Conservation (phyloP, 1,284 basidiomycete species). For the Ustilago sp. region DNA sequence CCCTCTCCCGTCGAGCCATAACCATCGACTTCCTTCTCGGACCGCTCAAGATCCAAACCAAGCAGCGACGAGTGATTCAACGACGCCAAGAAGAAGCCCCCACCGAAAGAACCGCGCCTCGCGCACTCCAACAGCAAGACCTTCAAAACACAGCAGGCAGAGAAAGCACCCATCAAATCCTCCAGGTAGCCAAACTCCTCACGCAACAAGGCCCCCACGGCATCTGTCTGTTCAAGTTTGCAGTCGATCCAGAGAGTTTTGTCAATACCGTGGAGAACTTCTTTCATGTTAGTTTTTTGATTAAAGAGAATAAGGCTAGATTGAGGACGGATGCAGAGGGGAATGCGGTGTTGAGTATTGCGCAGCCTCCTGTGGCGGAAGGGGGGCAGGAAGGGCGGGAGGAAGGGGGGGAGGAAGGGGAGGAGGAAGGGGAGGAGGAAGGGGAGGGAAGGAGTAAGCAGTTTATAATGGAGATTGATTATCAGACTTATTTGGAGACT, state of each 20-base stretch:
- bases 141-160: slow-evolving; percentile 51
- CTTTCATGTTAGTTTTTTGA: slow-evolving; percentile 90
- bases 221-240: slow-evolving; percentile 84
- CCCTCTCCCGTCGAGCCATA: slow-evolving; percentile 50
- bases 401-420: neutral
- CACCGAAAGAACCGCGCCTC: slow-evolving; percentile 36
- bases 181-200: slow-evolving; percentile 70
- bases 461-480: slow-evolving; percentile 86
- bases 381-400: no score
- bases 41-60: slow-evolving; percentile 55
- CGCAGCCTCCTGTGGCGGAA: neutral
- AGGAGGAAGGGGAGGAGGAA: neutral
- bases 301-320: slow-evolving; percentile 82
- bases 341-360: slow-evolving; percentile 79
- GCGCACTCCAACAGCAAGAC: slow-evolving; percentile 52
- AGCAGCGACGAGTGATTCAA: slow-evolving; percentile 24
- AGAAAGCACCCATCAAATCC: slow-evolving; percentile 62
- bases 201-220: slow-evolving; percentile 68
- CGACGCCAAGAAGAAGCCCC: slow-evolving; percentile 20
- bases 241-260: slow-evolving; percentile 87
- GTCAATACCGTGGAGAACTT: slow-evolving; percentile 92
- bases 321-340: slow-evolving; percentile 74
- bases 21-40: slow-evolving; percentile 65
- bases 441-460: slow-evolving; percentile 76
- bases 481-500: slow-evolving; percentile 82